Base-by-base conservation (phyloP, 257 asterid species). In the Solanum sejunctum region DNA sequence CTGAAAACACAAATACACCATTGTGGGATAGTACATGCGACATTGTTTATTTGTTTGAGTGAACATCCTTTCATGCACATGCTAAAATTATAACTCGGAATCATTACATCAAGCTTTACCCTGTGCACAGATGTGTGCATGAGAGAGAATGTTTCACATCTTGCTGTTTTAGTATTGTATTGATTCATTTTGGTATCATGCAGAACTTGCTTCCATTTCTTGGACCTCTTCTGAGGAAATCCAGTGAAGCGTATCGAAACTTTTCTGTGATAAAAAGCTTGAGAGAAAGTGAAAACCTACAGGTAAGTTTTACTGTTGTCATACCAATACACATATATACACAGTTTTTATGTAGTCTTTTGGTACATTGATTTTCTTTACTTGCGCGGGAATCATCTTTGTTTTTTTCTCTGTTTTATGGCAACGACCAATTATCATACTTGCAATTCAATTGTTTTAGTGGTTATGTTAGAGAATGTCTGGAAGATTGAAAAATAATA, bases 191-290 rank as follows among this genome's bases (percentile, higher is more conserved):
- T 84, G 66, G 79, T 71, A 66, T 84, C 85, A 58, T 79, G 95
- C 94, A 97, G 99, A 94, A 95, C 87, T 89, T 97, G 89, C 91
- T 94, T 87, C 97, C 98, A 36, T 95, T 97, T 89, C 95, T 97
- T 85, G 95, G 95, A 82, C 98, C 99, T 47, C 98, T 97, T 83
- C 87, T 95, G 88, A 92, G 94, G 80, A 95, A 95, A 92, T 94
- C 99, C 67, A 93, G 98, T 15, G 99, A 97, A 91, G 94, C 94
- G 32, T 80, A 90, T 87, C 92, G 96, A 52, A 97, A 95, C 91
- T 90, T 88, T 83, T 93, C 98, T 17, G 96, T 94, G 86, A 88
- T 97, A 88, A 97, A 91, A 93, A 93, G 94, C 83, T 90, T 97
- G 90, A 89, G 98, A 87, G 97, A 95, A 90, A 91, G 97, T 84